These are phyloP conservation scores for Candida sithepensis DNA, from an alignment of 805 yeast genomes.

Conservation along the genomic window DNA sequence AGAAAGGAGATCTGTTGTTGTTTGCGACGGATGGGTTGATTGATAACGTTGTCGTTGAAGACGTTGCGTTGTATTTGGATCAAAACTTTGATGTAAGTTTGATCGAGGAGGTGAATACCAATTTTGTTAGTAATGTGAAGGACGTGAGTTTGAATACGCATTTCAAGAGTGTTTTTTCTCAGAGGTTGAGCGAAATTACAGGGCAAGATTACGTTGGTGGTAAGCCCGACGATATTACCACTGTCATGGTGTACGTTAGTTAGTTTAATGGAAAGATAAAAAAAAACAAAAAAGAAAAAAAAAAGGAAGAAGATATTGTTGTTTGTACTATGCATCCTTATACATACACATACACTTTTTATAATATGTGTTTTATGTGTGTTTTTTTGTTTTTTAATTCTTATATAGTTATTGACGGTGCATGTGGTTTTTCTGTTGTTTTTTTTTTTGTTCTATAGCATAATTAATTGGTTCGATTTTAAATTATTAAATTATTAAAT, in stretches of 20 bases:
- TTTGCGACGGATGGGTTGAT: constrained; percentile 94
- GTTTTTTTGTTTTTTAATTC: neutral
- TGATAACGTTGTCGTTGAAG: constrained; percentile 75
- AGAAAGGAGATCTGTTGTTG: constrained; percentile 70
- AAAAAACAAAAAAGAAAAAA: too few relatives aligned
- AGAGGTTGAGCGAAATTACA: constrained; percentile 61
- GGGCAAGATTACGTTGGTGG: constrained; percentile 82
- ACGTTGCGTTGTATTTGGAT: constrained; percentile 63
- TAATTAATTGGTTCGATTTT: too few relatives aligned
- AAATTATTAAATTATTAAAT: too few relatives aligned
- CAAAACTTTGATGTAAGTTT: constrained; percentile 43
- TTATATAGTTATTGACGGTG: neutral
- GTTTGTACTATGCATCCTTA: neutral
- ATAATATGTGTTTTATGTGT: neutral
- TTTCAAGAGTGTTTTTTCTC: constrained; percentile 84
- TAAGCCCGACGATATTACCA: constrained; percentile 91
- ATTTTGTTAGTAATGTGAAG: constrained; percentile 64
- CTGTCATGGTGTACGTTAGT: constrained; percentile 65
- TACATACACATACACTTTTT: too few relatives aligned
- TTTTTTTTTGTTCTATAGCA: neutral
- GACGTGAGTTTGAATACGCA: constrained; percentile 66
- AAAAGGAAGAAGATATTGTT: too few relatives aligned
- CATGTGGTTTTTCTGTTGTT: neutral
- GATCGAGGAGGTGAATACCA: constrained; percentile 45
- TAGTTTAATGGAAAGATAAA: too few relatives aligned